A percentile compares a stretch with the other conserved stretches of the same genome.
Conservation (phyloP, 2,329 filamentous ascomycete genomes). For the Magnaporthales sp. region DNA sequence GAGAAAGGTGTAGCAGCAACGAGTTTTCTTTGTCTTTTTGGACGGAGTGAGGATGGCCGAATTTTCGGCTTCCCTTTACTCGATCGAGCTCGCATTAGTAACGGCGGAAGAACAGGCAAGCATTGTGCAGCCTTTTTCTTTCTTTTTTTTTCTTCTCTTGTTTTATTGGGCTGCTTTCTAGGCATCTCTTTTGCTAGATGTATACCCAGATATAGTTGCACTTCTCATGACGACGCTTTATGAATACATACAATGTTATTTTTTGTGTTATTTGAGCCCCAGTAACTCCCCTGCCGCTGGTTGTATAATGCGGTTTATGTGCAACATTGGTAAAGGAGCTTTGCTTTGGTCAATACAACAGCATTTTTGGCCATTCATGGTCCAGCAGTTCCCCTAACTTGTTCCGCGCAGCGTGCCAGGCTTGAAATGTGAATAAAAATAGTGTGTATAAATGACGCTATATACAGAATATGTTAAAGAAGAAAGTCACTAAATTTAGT, state of each 20-base stretch:
- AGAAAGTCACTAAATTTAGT: not conserved
- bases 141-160: not conserved
- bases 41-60: not conserved
- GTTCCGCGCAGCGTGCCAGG: no score
- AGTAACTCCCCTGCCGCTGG: not conserved
- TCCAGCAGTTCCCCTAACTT: not conserved
- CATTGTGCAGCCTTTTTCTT: not conserved
- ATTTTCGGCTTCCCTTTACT: not conserved
- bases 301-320: not conserved
- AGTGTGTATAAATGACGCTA: not conserved
- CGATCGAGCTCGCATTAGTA: not conserved
- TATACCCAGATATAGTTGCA: not conserved
- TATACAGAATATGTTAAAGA: not conserved
- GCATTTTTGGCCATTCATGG: not conserved
- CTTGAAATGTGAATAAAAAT: not conserved
- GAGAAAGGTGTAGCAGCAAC: not conserved
- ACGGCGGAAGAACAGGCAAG: not conserved
- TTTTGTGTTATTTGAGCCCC: not conserved
- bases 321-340: not conserved
- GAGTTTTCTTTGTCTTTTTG: not conserved
- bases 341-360: not conserved
- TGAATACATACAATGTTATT: not conserved
- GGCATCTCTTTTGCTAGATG: not conserved
- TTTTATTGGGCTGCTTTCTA: no score
- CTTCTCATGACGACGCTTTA: not conserved